These are phyloP conservation scores for Oropetium thomaeum DNA, from an alignment of 176 grass and related monocot species.

Conservation along the genomic window DNA sequence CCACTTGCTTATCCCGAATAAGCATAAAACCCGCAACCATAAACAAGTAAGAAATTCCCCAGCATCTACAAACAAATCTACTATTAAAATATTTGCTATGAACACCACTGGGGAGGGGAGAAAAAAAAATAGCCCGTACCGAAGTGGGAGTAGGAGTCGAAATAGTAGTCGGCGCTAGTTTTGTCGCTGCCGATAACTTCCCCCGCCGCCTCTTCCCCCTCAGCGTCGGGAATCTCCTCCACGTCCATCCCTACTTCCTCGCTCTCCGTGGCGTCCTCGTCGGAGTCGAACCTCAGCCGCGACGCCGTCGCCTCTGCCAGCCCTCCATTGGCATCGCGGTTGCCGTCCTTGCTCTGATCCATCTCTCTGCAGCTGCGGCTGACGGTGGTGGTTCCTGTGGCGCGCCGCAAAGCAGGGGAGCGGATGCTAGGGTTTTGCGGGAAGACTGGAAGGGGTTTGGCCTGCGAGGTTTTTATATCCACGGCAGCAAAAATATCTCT, in stretches of 20 bases:
- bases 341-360: slow-evolving; percentile 34
- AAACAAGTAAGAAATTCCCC: background rate
- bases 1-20: background rate
- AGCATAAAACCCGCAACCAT: background rate
- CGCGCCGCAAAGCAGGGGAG: slow-evolving; percentile 51
- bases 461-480: background rate
- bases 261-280: slow-evolving; percentile 6
- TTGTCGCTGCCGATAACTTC: slow-evolving; percentile 69
- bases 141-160: slow-evolving; percentile 99
- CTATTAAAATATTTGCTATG: no score
- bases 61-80: background rate
- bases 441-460: background rate
- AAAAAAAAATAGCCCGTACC: slow-evolving; percentile 49
- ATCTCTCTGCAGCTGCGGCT: background rate
- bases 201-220: slow-evolving; percentile 18
- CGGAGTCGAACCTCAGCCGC: slow-evolving; percentile 39
- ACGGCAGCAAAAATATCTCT: background rate
- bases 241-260: slow-evolving; percentile 31
- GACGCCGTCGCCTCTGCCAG: slow-evolving; percentile 52
- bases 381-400: background rate
- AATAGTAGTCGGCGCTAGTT: slow-evolving; percentile 99
- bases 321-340: slow-evolving; percentile 45
- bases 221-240: slow-evolving; percentile 30
- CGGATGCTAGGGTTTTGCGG: slow-evolving; percentile 46
- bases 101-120: no score